Percentiles rank a stretch among this genome's conserved stretches.
Evolutionary conservation across 1,284 basidiomycete genomes (phyloP).

Genomic region (Trametes versicolor): DNA sequence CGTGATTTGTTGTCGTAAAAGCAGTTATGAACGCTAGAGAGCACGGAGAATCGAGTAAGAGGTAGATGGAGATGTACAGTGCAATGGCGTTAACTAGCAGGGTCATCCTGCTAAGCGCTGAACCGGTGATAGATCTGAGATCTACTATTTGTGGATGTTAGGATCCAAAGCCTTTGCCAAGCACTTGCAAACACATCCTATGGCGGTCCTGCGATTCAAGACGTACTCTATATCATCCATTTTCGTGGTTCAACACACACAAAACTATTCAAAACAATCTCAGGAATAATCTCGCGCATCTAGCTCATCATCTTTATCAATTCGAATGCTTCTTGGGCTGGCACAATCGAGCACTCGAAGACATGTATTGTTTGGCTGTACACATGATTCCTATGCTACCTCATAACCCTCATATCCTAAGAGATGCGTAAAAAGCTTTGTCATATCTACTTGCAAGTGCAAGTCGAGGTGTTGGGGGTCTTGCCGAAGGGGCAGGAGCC

Average conservation of each 20-base stretch:
- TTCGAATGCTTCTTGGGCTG: not conserved
- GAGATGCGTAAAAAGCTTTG: not conserved
- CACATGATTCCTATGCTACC: conserved; percentile 7
- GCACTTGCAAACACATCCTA: conserved; percentile 23
- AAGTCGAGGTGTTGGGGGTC: conserved; percentile 39
- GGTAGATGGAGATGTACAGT: not conserved
- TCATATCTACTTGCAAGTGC: conserved; percentile 35
- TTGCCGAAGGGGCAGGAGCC: conserved; percentile 43
- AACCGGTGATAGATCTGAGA: not conserved
- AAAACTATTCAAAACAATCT: too few relatives aligned
- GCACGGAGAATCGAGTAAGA: not conserved
- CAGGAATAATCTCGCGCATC: too few relatives aligned
- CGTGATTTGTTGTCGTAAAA: not conserved
- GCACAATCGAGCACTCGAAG: conserved; percentile 1
- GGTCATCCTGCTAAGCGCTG: not conserved
- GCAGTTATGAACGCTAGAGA: not conserved
- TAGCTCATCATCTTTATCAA: too few relatives aligned
- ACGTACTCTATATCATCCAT: too few relatives aligned
- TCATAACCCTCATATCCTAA: conserved; percentile 6
- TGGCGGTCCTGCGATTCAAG: not conserved
- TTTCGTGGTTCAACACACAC: too few relatives aligned
- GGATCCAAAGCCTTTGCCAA: conserved; percentile 37
- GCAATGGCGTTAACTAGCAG: not conserved
- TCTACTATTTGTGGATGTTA: conserved; percentile 38
- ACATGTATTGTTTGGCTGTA: not conserved